A percentile compares a stretch with the other conserved stretches of the same genome.
These are phyloP conservation scores for Cladosporium sp. DNA, from an alignment of 2,329 filamentous ascomycete species.

Conservation along the genomic window DNA sequence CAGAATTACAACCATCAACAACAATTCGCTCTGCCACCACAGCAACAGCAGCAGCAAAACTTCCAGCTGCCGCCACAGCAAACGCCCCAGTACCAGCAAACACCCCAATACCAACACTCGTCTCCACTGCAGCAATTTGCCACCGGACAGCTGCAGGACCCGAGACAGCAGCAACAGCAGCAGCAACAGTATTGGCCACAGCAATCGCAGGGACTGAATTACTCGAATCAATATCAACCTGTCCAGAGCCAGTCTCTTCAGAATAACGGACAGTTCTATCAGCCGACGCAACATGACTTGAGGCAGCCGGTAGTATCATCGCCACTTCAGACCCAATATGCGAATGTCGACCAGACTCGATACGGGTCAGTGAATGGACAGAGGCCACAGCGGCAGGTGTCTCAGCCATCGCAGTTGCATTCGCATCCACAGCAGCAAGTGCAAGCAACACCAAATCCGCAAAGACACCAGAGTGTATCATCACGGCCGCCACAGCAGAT, in stretches of 20 bases:
- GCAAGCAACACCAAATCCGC: background rate
- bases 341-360: background rate
- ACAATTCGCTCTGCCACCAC: background rate
- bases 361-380: background rate
- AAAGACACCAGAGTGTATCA: slow-evolving; percentile 9
- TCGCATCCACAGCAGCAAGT: background rate
- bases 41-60: slow-evolving; percentile 11
- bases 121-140: slow-evolving; percentile 19
- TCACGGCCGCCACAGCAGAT: background rate
- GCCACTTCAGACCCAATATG: background rate
- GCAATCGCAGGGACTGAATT: background rate
- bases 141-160: slow-evolving; percentile 15
- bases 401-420: background rate
- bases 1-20: background rate
- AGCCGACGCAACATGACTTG: background rate
- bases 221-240: slow-evolving; percentile 6
- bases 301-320: background rate
- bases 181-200: slow-evolving; percentile 12
- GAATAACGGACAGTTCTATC: slow-evolving; percentile 2
- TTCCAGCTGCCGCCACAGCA: slow-evolving; percentile 5
- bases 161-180: background rate
- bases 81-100: slow-evolving; percentile 15
- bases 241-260: background rate
- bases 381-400: background rate
- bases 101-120: slow-evolving; percentile 14